phyloP scores from a whole-genome alignment of 345 rosid genomes.

The Sisymbrium irio region DNA sequence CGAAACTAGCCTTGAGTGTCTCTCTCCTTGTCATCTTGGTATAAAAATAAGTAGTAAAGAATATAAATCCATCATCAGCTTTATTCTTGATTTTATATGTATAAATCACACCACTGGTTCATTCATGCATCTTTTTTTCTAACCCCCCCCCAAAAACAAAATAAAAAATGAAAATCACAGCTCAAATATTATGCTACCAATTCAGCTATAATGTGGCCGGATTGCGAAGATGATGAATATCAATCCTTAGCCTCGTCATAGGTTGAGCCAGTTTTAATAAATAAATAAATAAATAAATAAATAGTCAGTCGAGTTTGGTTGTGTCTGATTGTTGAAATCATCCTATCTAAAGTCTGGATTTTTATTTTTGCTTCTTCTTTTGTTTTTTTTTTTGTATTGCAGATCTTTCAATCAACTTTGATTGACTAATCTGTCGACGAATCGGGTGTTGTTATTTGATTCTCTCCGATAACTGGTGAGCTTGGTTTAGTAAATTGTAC shows the following conservation, averaged over 20 bases:
- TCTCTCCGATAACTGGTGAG: conserved; percentile 24
- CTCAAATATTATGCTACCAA: conserved; percentile 18
- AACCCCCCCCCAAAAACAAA: background rate
- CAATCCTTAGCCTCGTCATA: conserved; percentile 5
- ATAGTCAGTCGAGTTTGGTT: conserved; percentile 13
- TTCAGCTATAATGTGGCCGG: conserved; percentile 22
- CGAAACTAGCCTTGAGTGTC: conserved; percentile 25
- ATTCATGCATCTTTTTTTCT: conserved; percentile 30
- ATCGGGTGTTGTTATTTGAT: background rate
- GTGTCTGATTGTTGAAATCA: conserved; percentile 13
- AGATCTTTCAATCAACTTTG: conserved; percentile 34
- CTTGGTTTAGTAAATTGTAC: background rate
- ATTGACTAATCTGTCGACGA: background rate
- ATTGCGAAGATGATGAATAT: conserved; percentile 10
- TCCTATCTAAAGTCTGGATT: conserved; percentile 23
- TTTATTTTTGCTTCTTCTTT: background rate
- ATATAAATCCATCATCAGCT: conserved; percentile 26
- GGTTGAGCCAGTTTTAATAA: background rate
- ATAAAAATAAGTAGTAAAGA: background rate
- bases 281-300: background rate
- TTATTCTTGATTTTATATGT: conserved; percentile 18
- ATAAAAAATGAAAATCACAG: conserved; percentile 18
- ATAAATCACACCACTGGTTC: conserved; percentile 31
- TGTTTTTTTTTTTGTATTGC: background rate
- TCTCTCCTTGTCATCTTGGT: conserved; percentile 17